Evolutionary conservation across 768 basidiomycete species (phyloP).

Genomic region (Suillus variegatus): DNA sequence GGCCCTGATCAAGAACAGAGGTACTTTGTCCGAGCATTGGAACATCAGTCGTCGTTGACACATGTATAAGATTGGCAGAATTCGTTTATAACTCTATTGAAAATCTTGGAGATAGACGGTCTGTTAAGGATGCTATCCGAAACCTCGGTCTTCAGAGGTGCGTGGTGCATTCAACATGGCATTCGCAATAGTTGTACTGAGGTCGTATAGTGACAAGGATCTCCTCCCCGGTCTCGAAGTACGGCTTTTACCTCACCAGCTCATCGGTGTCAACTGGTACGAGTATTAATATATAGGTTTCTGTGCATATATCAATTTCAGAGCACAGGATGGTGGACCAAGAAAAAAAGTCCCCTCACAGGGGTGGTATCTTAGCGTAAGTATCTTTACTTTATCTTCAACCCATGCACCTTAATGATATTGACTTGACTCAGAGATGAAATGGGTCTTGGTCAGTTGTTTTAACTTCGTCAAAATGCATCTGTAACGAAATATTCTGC

Average conservation of each 20-base stretch:
- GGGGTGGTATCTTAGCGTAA: constrained; percentile 66
- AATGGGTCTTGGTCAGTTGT: constrained; percentile 57
- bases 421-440: constrained; percentile 48
- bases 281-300: constrained; percentile 9
- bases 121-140: constrained; percentile 53
- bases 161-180: constrained; percentile 13
- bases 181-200: constrained; percentile 3
- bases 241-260: constrained; percentile 70
- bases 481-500: background rate
- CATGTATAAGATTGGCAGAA: constrained; percentile 50
- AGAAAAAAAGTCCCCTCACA: constrained; percentile 47
- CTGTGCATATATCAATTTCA: background rate
- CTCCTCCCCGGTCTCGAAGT: constrained; percentile 70
- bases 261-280: constrained; percentile 75
- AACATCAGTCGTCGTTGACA: background rate
- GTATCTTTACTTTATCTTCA: constrained; percentile 17
- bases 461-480: background rate
- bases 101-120: constrained; percentile 53
- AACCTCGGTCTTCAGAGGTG: constrained; percentile 54
- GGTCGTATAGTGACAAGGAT: constrained; percentile 46
- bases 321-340: constrained; percentile 65
- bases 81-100: constrained; percentile 64
- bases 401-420: constrained; percentile 8
- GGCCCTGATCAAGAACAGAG: constrained; percentile 57
- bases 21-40: constrained; percentile 26